A percentile compares a stretch with the other conserved stretches of the same genome.
These are phyloP conservation scores for Eurotiales sp. DNA, from an alignment of 2,329 filamentous ascomycete species.

Conservation along the genomic window DNA sequence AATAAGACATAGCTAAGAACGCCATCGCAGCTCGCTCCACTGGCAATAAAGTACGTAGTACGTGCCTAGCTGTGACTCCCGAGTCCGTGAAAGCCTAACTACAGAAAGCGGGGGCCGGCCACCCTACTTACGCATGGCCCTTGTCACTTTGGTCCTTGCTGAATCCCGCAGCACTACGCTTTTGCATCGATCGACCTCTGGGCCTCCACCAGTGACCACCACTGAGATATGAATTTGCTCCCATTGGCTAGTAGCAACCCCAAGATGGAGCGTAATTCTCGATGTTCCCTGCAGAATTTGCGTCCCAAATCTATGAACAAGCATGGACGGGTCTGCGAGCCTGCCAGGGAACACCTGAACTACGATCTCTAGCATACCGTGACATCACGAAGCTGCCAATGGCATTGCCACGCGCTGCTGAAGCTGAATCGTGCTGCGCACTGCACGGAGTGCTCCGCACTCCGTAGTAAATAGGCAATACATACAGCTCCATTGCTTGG, in stretches of 20 bases:
- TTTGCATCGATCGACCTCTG: slow-evolving; percentile 6
- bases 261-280: slow-evolving; percentile 2
- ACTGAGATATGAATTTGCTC: not conserved
- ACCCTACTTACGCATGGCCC: not conserved
- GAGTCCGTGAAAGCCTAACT: not conserved
- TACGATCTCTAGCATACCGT: not conserved
- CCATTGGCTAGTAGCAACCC: not conserved
- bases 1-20: not conserved
- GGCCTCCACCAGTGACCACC: not conserved
- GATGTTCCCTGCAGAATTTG: not conserved
- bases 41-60: not conserved
- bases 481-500: slow-evolving; percentile 1
- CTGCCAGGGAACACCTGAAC: not conserved
- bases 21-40: not conserved
- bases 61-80: not conserved
- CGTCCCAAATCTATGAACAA: not conserved
- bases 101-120: slow-evolving; percentile 4
- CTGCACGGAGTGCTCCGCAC: not conserved
- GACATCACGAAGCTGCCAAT: slow-evolving; percentile 9
- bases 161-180: slow-evolving; percentile 1
- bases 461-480: not conserved
- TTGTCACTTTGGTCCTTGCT: slow-evolving; percentile 3
- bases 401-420: not conserved
- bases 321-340: not conserved
- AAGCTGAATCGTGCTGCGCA: slow-evolving; percentile 2